Base-by-base conservation (phyloP, 2,329 filamentous ascomycete genomes). In the Colletotrichum lini region DNA sequence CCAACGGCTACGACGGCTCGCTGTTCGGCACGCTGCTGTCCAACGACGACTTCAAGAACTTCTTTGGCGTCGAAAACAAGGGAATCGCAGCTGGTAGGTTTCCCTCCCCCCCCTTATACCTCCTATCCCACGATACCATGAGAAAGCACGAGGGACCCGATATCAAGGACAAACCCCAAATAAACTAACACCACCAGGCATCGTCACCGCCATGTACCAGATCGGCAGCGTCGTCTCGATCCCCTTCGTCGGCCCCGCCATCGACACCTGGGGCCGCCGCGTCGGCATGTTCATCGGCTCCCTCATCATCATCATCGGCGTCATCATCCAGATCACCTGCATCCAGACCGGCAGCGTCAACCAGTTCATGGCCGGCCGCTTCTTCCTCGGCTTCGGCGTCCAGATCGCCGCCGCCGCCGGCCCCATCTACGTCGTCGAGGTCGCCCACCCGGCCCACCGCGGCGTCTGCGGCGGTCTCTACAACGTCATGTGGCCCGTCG, bases 351-450 rank as follows among this genome's bases (percentile, higher is more conserved):
- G 82, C 60, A 82, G 80, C 54, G 80, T 84, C 2, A 81, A 79
- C 12, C 84, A 87, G 70, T 90, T 91, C 78, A 88, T 91, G 78
- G 87, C 81, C 9, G 86, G 87, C 7, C 82, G 87, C 30, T 88
- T 89, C 75, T 75, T 89, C 30, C 82, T 89, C 23, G 87, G 87
- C 8, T 87, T 88, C 67, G 90, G 90, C 49, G 88, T 90, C 52
- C 85, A 87, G 2, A 88, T 92, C 70, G 86, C 87, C 4, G 85
- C 87, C 6, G 85, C 88, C 3, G 89, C 89, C 6, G 90, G 87
- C 1, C 90, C 90, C 2, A 86, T 89, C n/a, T 92, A 91, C 76
- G 87, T 88, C 18, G 87, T 89, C 54, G 91, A 93, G 77, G 84
- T 91, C 67, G 85, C 89, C 1, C 90, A 92, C 75, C 90, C 91